These are phyloP conservation scores for Zopfochytrium polystomum DNA, from an alignment of 371 early-diverging fungal species.

Conservation along the genomic window DNA sequence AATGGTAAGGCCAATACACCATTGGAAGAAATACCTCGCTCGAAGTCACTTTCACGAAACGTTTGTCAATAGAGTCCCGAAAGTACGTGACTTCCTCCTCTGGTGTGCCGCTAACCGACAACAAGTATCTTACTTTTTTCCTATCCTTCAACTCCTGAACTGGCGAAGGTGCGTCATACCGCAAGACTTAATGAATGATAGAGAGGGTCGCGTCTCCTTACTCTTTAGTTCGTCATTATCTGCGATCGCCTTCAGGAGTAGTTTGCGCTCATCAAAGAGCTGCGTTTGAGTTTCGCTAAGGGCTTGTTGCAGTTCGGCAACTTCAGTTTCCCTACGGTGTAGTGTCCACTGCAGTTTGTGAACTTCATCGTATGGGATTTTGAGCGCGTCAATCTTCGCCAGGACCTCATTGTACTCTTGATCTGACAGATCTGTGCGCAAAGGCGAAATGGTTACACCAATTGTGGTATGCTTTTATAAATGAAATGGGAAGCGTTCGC, in stretches of 20 bases:
- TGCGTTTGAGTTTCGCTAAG: slow-evolving; percentile 45
- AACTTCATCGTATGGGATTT: slow-evolving; percentile 44
- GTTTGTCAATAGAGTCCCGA: slow-evolving; percentile 39
- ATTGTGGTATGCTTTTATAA: too few species aligned
- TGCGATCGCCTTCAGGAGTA: slow-evolving; percentile 43
- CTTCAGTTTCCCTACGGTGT: slow-evolving; percentile 41
- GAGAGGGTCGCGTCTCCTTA: slow-evolving; percentile 6
- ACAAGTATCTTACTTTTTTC: slow-evolving; percentile 53
- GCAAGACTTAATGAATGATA: neutral
- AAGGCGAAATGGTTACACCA: too few species aligned
- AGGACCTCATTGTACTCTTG: slow-evolving; percentile 41
- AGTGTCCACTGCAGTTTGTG: slow-evolving; percentile 50
- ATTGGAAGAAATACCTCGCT: too few species aligned
- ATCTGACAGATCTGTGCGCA: slow-evolving; percentile 43
- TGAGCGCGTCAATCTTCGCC: slow-evolving; percentile 33
- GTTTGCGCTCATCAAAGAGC: slow-evolving; percentile 50
- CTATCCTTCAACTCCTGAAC: slow-evolving; percentile 59
- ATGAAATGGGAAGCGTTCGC: too few species aligned
- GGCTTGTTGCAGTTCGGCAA: slow-evolving; percentile 42
- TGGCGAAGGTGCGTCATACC: slow-evolving; percentile 13
- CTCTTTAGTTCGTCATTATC: slow-evolving; percentile 55
- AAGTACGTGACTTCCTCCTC: slow-evolving; percentile 54
- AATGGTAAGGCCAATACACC: too few species aligned
- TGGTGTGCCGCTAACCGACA: slow-evolving; percentile 29
- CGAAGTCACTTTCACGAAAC: slow-evolving; percentile 44